Conservation (phyloP, 495 filamentous ascomycete species). For the Neurospora sp. region DNA sequence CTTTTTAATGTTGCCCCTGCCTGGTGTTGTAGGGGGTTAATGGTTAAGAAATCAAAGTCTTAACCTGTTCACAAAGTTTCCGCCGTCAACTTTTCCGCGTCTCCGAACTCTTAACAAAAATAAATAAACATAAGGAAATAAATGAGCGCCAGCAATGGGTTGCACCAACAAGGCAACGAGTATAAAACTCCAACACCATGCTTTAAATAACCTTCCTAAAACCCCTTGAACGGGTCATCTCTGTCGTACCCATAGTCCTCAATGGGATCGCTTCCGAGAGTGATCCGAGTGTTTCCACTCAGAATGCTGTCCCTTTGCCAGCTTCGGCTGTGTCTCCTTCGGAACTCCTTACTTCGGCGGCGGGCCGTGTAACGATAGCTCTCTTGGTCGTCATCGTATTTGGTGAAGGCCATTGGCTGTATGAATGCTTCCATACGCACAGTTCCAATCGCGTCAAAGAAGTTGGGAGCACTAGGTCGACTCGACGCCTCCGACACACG, state of each 20-base stretch:
- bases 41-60: not conserved
- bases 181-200: not conserved
- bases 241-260: conserved; percentile 35
- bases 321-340: conserved; percentile 39
- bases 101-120: not conserved
- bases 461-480: conserved; percentile 40
- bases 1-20: not conserved
- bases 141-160: not conserved
- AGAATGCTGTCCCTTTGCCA: conserved; percentile 38
- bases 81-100: not conserved
- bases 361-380: conserved; percentile 32
- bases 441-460: conserved; percentile 74
- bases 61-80: not conserved
- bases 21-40: not conserved
- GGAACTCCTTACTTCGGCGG: conserved; percentile 38
- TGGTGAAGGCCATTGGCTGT: conserved; percentile 39
- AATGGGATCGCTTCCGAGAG: conserved; percentile 21
- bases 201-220: conserved; percentile 17
- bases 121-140: not conserved
- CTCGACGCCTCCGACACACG: conserved; percentile 55
- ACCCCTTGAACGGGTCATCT: conserved; percentile 40
- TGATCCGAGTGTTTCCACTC: conserved; percentile 34
- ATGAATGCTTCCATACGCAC: conserved; percentile 97
- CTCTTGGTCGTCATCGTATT: conserved; percentile 37
- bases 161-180: not conserved